Base-by-base conservation (phyloP, 192 early-diverging fungal species). In the Entophlyctis luteolus region DNA sequence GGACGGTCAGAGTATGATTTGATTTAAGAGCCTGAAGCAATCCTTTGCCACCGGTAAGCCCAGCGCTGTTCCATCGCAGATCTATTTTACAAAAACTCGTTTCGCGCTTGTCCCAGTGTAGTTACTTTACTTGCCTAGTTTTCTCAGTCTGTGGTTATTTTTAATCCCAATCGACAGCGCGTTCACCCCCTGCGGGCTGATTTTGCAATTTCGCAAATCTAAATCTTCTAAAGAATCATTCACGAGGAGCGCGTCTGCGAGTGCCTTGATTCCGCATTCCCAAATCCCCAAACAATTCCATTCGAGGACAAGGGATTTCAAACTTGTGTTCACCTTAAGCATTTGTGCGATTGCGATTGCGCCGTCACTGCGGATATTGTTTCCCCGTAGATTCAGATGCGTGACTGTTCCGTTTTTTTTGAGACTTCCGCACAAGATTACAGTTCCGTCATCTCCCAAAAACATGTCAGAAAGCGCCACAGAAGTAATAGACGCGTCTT, bases 271-370 rank as follows among this genome's bases (percentile, higher is more conserved):
- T 25, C 81, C 81, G 20, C 74, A 60, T 34, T 86, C 79, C 84
- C 84, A 86, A 46, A 86, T 79, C 2, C 84, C 84, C 22, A 86
- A 73, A 72, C 81, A 84, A 62, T 86, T 86, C 84, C 84, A 86
- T 67, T 86, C 84, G 10, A 86, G 65, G 8, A 75, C 53, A 28
- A 86, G 63, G 68, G 62, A 62, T 66, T 81, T 68, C 16, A 86
- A 53, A 6, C 70, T 33, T 3, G 59, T 32, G 70, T 86, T 86
- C 52, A 84, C 72, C 55, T 81, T 80, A 0, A 86, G 71, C 81
- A 86, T 82, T 59, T 84, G 80, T 2, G 65, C 77, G 1, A 86
- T 23, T 28, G 84, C 84, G 22, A 71, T 80, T 18, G 81, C 80
- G n/a, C 84, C 84, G 65, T 86, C 84, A 23, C 74, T 60, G 18